Conservation (phyloP, 306 rosid species). For the Vigna angularis region DNA sequence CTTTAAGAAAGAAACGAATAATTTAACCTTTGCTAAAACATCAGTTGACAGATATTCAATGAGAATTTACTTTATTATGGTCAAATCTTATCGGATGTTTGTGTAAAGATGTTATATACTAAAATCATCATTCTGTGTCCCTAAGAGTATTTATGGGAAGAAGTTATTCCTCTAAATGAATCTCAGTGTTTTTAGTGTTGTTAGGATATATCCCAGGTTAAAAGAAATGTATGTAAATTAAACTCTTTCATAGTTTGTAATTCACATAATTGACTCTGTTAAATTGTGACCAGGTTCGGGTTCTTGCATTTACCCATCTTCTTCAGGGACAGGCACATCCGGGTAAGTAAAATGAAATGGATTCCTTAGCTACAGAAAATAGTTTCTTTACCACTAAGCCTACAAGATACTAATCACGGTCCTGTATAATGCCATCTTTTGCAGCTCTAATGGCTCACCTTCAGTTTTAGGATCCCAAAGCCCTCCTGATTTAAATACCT, state of each 20-base stretch:
- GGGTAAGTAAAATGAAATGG: conserved; percentile 52
- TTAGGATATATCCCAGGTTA: background rate
- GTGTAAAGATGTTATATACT: background rate
- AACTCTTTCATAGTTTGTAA: background rate
- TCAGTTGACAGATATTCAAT: background rate
- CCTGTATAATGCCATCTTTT: conserved; percentile 36
- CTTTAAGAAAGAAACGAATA: background rate
- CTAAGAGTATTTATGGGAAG: background rate
- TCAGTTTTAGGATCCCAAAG: conserved; percentile 53
- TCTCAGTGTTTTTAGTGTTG: background rate
- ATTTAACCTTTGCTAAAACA: background rate
- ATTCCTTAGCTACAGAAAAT: conserved; percentile 22
- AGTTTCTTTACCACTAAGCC: background rate
- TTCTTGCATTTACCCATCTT: conserved; percentile 65
- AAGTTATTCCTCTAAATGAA: background rate
- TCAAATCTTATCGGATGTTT: background rate
- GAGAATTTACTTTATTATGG: background rate
- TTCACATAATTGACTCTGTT: conserved; percentile 22
- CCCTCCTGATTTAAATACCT: conserved; percentile 57
- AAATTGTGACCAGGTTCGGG: conserved; percentile 63
- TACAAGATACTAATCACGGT: conserved; percentile 45
- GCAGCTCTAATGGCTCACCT: conserved; percentile 64
- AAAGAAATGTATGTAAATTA: background rate
- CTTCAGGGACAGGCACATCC: conserved; percentile 57
- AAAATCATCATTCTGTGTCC: background rate